Evolutionary conservation across 192 early-diverging fungal species (phyloP).

Genomic region (Allomyces javanicus): DNA sequence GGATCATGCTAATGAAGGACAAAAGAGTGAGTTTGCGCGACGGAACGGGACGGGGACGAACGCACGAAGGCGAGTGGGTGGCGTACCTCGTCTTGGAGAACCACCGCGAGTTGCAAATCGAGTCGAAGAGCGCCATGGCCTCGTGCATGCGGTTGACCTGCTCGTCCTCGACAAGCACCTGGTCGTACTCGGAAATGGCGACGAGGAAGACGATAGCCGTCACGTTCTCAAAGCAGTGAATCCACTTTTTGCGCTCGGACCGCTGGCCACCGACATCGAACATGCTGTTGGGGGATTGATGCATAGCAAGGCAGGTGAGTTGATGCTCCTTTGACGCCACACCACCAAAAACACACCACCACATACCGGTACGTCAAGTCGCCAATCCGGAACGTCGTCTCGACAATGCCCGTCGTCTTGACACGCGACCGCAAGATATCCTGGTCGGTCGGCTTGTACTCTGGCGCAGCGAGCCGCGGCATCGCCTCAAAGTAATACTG

Average conservation of each 20-base stretch:
- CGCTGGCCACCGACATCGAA: constrained; percentile 97
- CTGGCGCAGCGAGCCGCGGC: constrained; percentile 54
- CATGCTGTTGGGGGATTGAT: constrained; percentile 31
- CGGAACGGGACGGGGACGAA: too few relatives aligned
- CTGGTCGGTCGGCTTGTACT: constrained; percentile 82
- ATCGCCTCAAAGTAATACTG: constrained; percentile 95
- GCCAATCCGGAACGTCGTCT: constrained; percentile 77
- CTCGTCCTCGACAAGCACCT: constrained; percentile 87
- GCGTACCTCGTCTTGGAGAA: constrained; percentile 56
- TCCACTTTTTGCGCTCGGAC: constrained; percentile 97
- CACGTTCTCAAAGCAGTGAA: constrained; percentile 95
- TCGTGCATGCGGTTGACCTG: constrained; percentile 93
- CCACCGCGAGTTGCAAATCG: constrained; percentile 94
- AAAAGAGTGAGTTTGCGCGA: too few relatives aligned
- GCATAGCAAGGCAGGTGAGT: background rate
- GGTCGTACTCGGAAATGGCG: constrained; percentile 89
- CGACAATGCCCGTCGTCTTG: constrained; percentile 92
- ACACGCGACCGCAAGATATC: constrained; percentile 91
- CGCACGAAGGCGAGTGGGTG: too few relatives aligned
- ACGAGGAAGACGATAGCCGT: constrained; percentile 90
- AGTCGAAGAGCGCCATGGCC: constrained; percentile 87
- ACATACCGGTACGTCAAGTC: constrained; percentile 63
- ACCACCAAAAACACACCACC: background rate
- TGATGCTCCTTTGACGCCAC: background rate
- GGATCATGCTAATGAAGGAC: constrained; percentile 49